A percentile compares a stretch with the other conserved stretches of the same genome.
These are phyloP conservation scores for Strigomonas culicis DNA, from an alignment of 208 protist genomes.

Conservation along the genomic window DNA sequence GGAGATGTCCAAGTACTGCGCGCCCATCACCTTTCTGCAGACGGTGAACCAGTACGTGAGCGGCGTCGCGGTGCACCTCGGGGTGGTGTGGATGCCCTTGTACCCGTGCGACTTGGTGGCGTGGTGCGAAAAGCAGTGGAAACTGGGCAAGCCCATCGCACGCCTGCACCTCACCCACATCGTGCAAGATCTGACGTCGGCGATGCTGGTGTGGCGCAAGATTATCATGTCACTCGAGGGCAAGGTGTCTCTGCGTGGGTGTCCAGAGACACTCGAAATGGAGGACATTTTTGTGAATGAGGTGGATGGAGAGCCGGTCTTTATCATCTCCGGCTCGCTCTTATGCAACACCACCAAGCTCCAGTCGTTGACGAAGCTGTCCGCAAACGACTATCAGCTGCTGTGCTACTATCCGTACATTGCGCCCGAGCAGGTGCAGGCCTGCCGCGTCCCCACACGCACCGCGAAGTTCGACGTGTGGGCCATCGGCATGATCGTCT, in stretches of 20 bases:
- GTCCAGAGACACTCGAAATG: slow-evolving; percentile 22
- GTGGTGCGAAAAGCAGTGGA: slow-evolving; percentile 31
- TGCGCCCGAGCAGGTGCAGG: slow-evolving; percentile 25
- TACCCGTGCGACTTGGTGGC: slow-evolving; percentile 35
- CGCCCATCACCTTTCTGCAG: slow-evolving; percentile 44
- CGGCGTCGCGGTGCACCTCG: slow-evolving; percentile 25
- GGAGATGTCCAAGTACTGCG: slow-evolving; percentile 40
- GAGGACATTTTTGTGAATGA: slow-evolving; percentile 46
- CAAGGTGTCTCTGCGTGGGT: slow-evolving; percentile 7
- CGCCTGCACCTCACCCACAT: slow-evolving; percentile 36
- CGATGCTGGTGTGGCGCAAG: slow-evolving; percentile 18
- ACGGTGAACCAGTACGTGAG: slow-evolving; percentile 28
- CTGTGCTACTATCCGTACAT: slow-evolving; percentile 23
- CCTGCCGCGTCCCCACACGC: slow-evolving; percentile 4
- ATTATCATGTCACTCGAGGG: background rate
- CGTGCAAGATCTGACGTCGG: slow-evolving; percentile 24
- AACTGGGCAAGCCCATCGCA: slow-evolving; percentile 17
- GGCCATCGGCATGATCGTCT: slow-evolving; percentile 51
- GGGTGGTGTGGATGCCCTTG: slow-evolving; percentile 69
- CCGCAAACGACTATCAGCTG: slow-evolving; percentile 15
- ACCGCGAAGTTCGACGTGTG: slow-evolving; percentile 40
- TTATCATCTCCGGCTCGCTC: slow-evolving; percentile 26
- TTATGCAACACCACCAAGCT: slow-evolving; percentile 16
- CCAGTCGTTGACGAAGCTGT: slow-evolving; percentile 6
- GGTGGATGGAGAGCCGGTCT: slow-evolving; percentile 24